Percentiles rank a stretch among this genome's conserved stretches.
Evolutionary conservation across 441 rosid species (phyloP).

Genomic region (Rhodomyrtus psidioides): DNA sequence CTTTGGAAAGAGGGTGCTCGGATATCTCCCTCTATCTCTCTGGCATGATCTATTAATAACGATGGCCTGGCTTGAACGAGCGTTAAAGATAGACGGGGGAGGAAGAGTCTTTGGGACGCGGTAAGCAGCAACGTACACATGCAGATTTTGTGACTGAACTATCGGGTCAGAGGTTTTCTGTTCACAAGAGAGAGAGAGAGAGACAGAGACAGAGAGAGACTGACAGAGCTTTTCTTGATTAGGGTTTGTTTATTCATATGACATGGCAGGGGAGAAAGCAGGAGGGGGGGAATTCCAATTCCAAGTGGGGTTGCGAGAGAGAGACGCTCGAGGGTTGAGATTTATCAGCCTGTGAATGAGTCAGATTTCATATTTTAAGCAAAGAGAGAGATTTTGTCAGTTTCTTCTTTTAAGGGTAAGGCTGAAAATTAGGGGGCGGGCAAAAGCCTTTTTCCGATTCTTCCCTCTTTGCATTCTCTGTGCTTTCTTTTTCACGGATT

Average conservation of each 20-base stretch:
- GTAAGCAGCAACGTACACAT: neutral
- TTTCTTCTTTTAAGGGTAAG: neutral
- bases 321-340: neutral
- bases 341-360: neutral
- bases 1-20: neutral
- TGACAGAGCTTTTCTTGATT: neutral
- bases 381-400: neutral
- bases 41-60: neutral
- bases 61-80: neutral
- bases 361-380: neutral
- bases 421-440: neutral
- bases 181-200: neutral
- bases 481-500: neutral
- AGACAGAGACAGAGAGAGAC: neutral
- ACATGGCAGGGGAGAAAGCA: neutral
- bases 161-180: neutral
- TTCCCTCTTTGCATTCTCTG: neutral
- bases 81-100: neutral
- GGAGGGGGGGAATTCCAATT: neutral
- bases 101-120: neutral
- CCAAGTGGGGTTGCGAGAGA: neutral
- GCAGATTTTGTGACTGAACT: slow-evolving; percentile 7
- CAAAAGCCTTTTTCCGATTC: neutral
- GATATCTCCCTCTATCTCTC: neutral
- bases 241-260: neutral